phyloP scores from a whole-genome alignment of 192 early-diverging fungal genomes.

The Martensiomyces pterosporus region DNA sequence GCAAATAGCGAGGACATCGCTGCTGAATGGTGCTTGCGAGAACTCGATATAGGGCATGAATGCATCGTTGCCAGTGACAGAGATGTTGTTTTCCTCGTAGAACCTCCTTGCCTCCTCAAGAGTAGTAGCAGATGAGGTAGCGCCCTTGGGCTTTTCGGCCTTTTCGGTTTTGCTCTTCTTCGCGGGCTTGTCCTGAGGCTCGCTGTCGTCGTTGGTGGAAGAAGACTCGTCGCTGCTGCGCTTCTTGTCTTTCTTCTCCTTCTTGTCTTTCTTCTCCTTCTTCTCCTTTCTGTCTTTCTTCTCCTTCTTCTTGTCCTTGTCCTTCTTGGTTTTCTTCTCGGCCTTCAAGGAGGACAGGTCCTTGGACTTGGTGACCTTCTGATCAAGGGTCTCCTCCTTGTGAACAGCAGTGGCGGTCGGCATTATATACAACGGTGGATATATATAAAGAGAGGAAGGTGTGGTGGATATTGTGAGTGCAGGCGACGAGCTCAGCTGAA shows the following conservation, averaged over 20 bases:
- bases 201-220: slow-evolving; percentile 9
- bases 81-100: slow-evolving; percentile 61
- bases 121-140: slow-evolving; percentile 15
- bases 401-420: background rate
- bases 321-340: slow-evolving; percentile 15
- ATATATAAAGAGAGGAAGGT: too few species aligned
- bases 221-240: slow-evolving; percentile 21
- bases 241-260: slow-evolving; percentile 14
- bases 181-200: slow-evolving; percentile 6
- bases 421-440: background rate
- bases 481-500: too few species aligned
- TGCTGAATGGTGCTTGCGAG: slow-evolving; percentile 63
- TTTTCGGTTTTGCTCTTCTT: slow-evolving; percentile 38
- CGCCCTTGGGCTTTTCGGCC: background rate
- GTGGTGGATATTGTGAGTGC: too few species aligned
- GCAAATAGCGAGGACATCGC: slow-evolving; percentile 59
- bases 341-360: too few species aligned
- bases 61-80: slow-evolving; percentile 53
- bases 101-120: slow-evolving; percentile 42
- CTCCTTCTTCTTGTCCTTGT: slow-evolving; percentile 18
- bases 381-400: background rate
- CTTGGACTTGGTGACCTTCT: too few species aligned
- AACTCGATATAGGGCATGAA: slow-evolving; percentile 73
- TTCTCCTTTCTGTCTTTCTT: slow-evolving; percentile 20
- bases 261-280: slow-evolving; percentile 27